Base-by-base conservation (phyloP, 176 grass and related monocot species). In the Eleusine coracana region DNA sequence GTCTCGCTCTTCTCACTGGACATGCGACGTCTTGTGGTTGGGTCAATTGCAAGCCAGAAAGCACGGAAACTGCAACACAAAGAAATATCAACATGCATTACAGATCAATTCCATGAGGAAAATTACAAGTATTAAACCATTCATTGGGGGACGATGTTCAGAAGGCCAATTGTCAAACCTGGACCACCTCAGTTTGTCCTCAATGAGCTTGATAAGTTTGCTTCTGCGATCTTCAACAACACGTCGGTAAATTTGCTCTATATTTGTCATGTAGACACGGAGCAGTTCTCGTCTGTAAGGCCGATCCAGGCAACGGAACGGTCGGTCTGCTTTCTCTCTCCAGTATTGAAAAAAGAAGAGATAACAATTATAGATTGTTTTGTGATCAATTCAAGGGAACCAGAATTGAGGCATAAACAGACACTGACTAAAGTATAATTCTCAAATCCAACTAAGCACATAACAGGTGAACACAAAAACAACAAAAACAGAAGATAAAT, bases 121-220 rank as follows among this genome's bases (percentile, higher is more conserved):
- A 68, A 59, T 39, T 17, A n/a, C 7, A 64, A 27, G 45, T 80
- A 70, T 15, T 73, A 59, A 78, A 78, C 27, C 62, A 28, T 63
- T 68, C 9, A 8, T 51, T 63, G 69, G 71, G 3, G 69, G 13
- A 60, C 5, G 36, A 73, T 10, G 59, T 67, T 68, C 58, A 78
- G 48, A 70, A 76, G 5, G 64, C 23, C 29, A 71, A 78, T 66
- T 61, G 5, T 70, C 80, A 86, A 79, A 98, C 97, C 97, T 94
- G 56, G 97, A 92, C 97, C 97, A 99, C 71, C 70, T 92, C 79
- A 81, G 60, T 81, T 96, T 81, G 40, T 99, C 97, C 65, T 99
- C 93, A 83, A 92, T 89, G 52, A 96, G 87, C 75, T 82, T 89
- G 86, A 68, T 78, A 88, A 94, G 73, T 85, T 93, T 94, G 39